Percentiles rank a stretch among this genome's conserved stretches.
phyloP scores from a whole-genome alignment of 2,329 filamentous ascomycete species.

The Metarhizium humberi region DNA sequence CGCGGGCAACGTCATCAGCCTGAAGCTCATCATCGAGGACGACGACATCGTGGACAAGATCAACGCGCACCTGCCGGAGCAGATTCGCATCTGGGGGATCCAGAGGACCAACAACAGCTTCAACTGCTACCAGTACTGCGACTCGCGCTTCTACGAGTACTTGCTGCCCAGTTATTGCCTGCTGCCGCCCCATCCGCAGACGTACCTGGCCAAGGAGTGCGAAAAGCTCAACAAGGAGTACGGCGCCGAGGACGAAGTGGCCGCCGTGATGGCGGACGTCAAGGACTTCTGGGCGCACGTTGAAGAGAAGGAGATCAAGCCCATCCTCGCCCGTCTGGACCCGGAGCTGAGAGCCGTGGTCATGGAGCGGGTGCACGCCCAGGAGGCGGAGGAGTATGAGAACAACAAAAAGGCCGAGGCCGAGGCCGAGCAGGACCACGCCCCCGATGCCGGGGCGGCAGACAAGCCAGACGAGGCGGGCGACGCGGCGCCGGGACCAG shows the following conservation, averaged over 20 bases:
- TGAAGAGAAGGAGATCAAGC: conserved; percentile 73
- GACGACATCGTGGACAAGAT: conserved; percentile 81
- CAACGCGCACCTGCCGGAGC: conserved; percentile 72
- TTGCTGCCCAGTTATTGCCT: conserved; percentile 89
- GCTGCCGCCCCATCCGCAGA: conserved; percentile 82
- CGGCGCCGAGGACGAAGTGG: conserved; percentile 59
- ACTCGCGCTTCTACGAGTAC: conserved; percentile 96
- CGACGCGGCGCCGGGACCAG: conserved; percentile 7
- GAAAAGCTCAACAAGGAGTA: conserved; percentile 67
- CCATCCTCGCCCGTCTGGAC: conserved; percentile 52
- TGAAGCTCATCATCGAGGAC: conserved; percentile 95
- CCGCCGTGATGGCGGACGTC: conserved; percentile 65
- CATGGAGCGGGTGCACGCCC: conserved; percentile 47
- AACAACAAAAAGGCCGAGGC: conserved; percentile 13
- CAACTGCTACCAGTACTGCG: conserved; percentile 89
- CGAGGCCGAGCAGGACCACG: conserved; percentile 12
- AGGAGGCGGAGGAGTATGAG: conserved; percentile 18
- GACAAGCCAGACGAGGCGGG: not conserved
- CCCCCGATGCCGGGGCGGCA: conserved; percentile 13
- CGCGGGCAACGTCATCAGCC: conserved; percentile 85
- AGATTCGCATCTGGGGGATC: conserved; percentile 94
- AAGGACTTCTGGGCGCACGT: conserved; percentile 73
- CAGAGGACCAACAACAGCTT: conserved; percentile 83
- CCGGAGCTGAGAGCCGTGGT: conserved; percentile 55
- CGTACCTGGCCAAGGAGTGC: conserved; percentile 76